These are phyloP conservation scores for Termitomyces sp. DNA, from an alignment of 768 basidiomycete genomes.

Conservation along the genomic window DNA sequence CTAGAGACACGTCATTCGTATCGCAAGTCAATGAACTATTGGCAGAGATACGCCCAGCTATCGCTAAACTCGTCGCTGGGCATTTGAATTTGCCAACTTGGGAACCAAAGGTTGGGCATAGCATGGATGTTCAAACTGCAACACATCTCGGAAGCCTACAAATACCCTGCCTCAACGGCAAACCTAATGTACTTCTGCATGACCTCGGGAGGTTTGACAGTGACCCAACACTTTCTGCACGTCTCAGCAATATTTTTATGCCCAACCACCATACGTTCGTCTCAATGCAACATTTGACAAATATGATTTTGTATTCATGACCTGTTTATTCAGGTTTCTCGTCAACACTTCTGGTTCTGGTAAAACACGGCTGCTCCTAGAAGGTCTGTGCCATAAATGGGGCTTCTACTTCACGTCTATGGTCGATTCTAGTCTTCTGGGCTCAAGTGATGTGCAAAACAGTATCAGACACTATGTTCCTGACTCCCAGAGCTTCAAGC, in stretches of 20 bases:
- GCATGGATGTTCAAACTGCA: constrained; percentile 17
- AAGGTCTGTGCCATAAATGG: constrained; percentile 43
- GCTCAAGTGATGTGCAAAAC: constrained; percentile 41
- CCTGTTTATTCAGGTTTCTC: constrained; percentile 28
- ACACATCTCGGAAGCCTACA: constrained; percentile 25
- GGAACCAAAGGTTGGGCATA: constrained; percentile 19
- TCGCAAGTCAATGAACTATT: constrained; percentile 20
- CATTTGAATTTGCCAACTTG: constrained; percentile 30
- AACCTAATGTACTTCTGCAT: constrained; percentile 39
- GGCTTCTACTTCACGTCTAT: constrained; percentile 46
- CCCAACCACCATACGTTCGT: constrained; percentile 41
- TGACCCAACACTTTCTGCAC: constrained; percentile 25
- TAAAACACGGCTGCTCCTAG: constrained; percentile 40
- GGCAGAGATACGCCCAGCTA: constrained; percentile 26
- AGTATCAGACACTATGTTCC: constrained; percentile 35
- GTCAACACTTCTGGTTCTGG: constrained; percentile 48
- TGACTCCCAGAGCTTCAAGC: constrained; percentile 28
- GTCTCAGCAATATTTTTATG: constrained; percentile 40
- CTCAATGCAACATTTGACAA: not conserved
- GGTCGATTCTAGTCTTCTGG: constrained; percentile 40
- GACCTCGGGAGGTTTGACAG: constrained; percentile 35
- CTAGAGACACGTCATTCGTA: constrained; percentile 11
- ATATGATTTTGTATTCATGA: not conserved
- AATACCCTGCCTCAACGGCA: constrained; percentile 34
- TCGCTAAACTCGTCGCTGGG: constrained; percentile 29